Conservation (phyloP, 805 yeast genomes). For the Saccharomycopsis guyanensis region DNA sequence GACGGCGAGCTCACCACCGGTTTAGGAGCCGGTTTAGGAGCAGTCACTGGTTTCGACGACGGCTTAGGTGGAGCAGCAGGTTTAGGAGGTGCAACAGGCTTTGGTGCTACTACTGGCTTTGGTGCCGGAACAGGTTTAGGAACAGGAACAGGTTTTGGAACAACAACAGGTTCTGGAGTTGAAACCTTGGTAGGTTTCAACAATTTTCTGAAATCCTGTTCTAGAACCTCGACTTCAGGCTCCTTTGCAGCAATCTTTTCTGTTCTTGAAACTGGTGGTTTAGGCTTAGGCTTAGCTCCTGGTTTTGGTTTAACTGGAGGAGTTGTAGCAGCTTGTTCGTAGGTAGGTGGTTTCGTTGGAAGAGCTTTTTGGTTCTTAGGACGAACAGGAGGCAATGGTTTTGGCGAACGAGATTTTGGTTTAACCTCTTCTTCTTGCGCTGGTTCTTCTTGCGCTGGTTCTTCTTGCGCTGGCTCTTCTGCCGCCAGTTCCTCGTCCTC, state of each 20-base stretch:
- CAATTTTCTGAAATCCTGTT: neutral
- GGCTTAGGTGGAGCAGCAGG: neutral
- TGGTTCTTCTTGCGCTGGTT: neutral
- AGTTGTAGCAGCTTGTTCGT: neutral
- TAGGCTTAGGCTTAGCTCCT: neutral
- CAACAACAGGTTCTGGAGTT: neutral
- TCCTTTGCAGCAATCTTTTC: constrained; percentile 1
- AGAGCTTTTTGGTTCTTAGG: neutral
- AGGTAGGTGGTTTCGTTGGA: neutral
- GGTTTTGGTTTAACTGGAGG: neutral
- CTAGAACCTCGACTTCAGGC: constrained; percentile 1
- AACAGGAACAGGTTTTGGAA: neutral
- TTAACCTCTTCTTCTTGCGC: neutral
- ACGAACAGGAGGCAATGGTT: neutral
- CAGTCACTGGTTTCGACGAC: neutral
- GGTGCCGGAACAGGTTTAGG: neutral
- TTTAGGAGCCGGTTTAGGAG: constrained; percentile 6
- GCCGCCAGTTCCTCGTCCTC: neutral
- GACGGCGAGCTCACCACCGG: neutral
- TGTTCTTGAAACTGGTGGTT: neutral
- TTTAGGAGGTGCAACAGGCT: too few species aligned
- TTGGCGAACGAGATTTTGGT: too few species aligned
- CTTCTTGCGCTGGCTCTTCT: neutral
- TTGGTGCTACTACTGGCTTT: constrained; percentile 7
- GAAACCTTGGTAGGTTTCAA: neutral